Evolutionary conservation across 2,329 filamentous ascomycete species (phyloP).

Genomic region (Alternaria ventricosa): DNA sequence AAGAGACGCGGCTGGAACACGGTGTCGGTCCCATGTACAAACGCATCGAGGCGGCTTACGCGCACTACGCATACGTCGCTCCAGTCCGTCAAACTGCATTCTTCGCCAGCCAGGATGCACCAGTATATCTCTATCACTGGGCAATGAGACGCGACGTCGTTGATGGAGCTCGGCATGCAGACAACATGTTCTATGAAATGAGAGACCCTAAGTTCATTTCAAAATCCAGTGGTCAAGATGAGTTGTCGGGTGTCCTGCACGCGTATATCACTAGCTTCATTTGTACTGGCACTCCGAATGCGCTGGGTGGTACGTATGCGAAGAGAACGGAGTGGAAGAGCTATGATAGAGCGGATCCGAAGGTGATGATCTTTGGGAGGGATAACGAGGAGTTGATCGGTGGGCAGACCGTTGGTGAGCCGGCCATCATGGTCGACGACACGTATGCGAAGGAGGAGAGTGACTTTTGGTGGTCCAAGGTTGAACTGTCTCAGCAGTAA

Average conservation of each 20-base stretch:
- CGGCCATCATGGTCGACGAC: conserved; percentile 53
- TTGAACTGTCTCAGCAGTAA: conserved; percentile 37
- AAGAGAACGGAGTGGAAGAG: conserved; percentile 28
- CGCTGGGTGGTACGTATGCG: conserved; percentile 13
- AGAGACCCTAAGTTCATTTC: conserved; percentile 29
- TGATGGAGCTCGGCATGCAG: conserved; percentile 43
- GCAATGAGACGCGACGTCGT: conserved; percentile 56
- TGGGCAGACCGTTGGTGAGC: conserved; percentile 21
- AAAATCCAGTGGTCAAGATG: conserved; percentile 33
- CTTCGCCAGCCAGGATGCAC: conserved; percentile 40
- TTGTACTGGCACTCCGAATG: conserved; percentile 41
- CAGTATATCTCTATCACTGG: conserved; percentile 67
- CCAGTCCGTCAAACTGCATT: conserved; percentile 68
- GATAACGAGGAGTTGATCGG: conserved; percentile 64
- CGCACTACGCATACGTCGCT: conserved; percentile 69
- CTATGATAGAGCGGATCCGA: conserved; percentile 16
- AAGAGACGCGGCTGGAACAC: conserved; percentile 41
- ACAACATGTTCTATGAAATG: conserved; percentile 45
- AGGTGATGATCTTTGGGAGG: conserved; percentile 62
- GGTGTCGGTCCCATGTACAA: conserved; percentile 60
- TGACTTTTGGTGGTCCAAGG: conserved; percentile 67
- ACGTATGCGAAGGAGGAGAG: conserved; percentile 58
- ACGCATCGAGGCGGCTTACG: conserved; percentile 66
- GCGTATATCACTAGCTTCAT: conserved; percentile 44
- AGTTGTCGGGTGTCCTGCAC: conserved; percentile 38